These are phyloP conservation scores for Monosporascus sp. DNA, from an alignment of 2,329 filamentous ascomycete genomes.

Conservation along the genomic window DNA sequence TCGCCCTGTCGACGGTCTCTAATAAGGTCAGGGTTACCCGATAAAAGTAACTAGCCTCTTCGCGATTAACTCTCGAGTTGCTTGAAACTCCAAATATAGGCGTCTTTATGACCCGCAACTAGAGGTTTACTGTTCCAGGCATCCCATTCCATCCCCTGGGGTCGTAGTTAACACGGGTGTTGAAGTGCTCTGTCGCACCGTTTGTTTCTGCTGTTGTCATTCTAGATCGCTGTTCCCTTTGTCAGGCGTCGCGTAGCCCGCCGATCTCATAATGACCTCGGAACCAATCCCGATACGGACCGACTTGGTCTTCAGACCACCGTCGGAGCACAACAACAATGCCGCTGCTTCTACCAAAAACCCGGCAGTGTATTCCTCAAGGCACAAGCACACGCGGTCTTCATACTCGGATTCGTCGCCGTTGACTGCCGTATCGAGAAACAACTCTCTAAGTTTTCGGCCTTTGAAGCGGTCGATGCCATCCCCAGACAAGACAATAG, in stretches of 20 bases:
- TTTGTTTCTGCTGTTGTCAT: neutral
- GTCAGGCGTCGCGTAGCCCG: neutral
- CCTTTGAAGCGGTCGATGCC: conserved; percentile 55
- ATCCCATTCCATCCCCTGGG: neutral
- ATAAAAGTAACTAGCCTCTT: neutral
- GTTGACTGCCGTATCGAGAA: conserved; percentile 44
- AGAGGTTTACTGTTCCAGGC: neutral
- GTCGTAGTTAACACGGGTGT: neutral
- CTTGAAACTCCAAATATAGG: neutral
- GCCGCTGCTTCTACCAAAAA: conserved; percentile 21
- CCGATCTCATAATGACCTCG: conserved; percentile 20
- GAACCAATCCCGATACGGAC: conserved; percentile 29
- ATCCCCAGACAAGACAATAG: conserved; percentile 71
- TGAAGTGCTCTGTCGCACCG: neutral
- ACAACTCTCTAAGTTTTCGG: conserved; percentile 57
- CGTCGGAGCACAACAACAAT: conserved; percentile 21
- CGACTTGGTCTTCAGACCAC: conserved; percentile 25
- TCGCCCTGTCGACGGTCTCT: neutral
- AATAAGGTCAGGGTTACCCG: neutral
- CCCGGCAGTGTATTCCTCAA: conserved; percentile 20
- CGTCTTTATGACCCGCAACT: neutral
- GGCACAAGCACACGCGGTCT: conserved; percentile 57
- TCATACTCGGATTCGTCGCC: conserved; percentile 58
- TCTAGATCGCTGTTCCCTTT: neutral
- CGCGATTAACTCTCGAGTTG: neutral